Evolutionary conservation across 2,329 filamentous ascomycete genomes (phyloP).

Genomic region (Spiromastix sp.): DNA sequence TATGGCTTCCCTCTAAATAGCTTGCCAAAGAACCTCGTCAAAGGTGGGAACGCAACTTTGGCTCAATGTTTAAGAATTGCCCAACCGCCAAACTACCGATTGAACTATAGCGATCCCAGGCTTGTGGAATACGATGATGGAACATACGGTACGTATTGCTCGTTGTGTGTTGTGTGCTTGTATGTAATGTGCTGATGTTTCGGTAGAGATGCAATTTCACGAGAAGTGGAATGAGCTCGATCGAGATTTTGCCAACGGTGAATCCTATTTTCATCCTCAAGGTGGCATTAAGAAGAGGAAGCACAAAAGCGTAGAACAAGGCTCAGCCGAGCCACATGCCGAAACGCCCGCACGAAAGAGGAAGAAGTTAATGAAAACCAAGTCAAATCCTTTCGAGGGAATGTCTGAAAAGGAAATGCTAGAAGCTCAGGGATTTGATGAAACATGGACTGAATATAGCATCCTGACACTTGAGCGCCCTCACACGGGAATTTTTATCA

Average conservation of each 20-base stretch:
- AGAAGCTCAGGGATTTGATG: slow-evolving; percentile 29
- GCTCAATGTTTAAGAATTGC: slow-evolving; percentile 26
- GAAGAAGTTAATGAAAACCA: slow-evolving; percentile 7
- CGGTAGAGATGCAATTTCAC: not conserved
- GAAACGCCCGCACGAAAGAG: slow-evolving; percentile 6
- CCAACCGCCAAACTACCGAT: slow-evolving; percentile 24
- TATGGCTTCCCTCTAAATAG: slow-evolving; percentile 37
- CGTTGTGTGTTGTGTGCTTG: not conserved
- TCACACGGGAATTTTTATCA: slow-evolving; percentile 30
- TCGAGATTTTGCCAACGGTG: too few relatives aligned
- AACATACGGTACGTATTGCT: slow-evolving; percentile 19
- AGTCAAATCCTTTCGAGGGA: slow-evolving; percentile 15
- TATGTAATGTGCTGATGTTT: slow-evolving; percentile 9
- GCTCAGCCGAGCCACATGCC: too few relatives aligned
- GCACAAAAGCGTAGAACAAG: too few relatives aligned
- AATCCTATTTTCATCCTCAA: too few relatives aligned
- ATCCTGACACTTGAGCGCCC: slow-evolving; percentile 27
- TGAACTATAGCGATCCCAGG: slow-evolving; percentile 26
- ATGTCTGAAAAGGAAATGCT: slow-evolving; percentile 30
- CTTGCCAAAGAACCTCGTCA: slow-evolving; percentile 24
- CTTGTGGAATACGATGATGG: slow-evolving; percentile 20
- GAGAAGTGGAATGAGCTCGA: not conserved
- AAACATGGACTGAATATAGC: slow-evolving; percentile 32
- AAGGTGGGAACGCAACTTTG: slow-evolving; percentile 33
- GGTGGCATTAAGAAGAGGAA: too few relatives aligned